Evolutionary conservation across 106 monocot genomes (phyloP), one percentile per base, ranked within the genome.

Genomic region (Agapanthus africanus): DNA sequence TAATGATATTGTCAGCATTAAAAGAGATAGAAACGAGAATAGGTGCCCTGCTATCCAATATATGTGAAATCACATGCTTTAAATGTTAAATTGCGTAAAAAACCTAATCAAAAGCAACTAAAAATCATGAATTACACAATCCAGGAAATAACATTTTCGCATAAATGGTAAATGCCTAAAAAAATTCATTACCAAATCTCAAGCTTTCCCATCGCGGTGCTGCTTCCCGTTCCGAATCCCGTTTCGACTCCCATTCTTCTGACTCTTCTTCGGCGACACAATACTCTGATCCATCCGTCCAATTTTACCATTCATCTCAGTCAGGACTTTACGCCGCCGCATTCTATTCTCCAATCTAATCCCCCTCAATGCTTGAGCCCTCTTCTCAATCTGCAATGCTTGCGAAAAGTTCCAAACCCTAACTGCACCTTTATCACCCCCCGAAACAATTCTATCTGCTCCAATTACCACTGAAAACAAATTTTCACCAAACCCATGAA

Each of bases 371-470:
- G 81, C 85, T 65, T 65, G 75, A 11, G 73, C 81, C 60, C 85
- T 83, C 79, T 79, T 83, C 66, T 83, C 92, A 36, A 82, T 80
- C 71, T 88, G 88, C 33, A 93, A 22, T 11, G 92, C 92, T 34
- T 88, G 80, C 22, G 88, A 83, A 76, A 93, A 93, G 67, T 93
- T 76, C 92, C 92, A 93, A 47, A 93, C 69, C 63, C 79, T 88
- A 6, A 93, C 83, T 9, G 75, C 54, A 19, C 92, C 85, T 33
- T 83, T 88, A 33, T 93, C 92, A 15, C 92, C 88, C 22, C 83
- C 88, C 70, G 80, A 93, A 0, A 88, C 76, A 57, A 93, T 88
- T 76, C 88, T 85, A 61, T 93, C 88, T 6, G 54, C 75, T 59
- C 88, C 88, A 67, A 88, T 66, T 28, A 62, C 85, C 9, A 93